Evolutionary conservation across 306 rosid genomes (phyloP).

Genomic region (Abrus precatorius): DNA sequence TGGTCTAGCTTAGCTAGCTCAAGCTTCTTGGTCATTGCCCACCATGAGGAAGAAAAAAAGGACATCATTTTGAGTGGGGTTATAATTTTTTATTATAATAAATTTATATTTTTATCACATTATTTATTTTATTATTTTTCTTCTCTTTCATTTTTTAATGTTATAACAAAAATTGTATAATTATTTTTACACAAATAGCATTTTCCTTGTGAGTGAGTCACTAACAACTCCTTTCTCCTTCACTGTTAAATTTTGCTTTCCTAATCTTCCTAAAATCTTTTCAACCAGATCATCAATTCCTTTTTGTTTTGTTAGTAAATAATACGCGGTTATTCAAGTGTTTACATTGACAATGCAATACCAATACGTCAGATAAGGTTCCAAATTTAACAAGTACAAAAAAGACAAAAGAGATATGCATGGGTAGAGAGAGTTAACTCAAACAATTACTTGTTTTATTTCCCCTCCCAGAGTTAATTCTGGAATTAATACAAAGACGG

Average conservation of each 20-base stretch:
- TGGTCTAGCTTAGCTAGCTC: slow-evolving; percentile 44
- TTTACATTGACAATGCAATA: not conserved
- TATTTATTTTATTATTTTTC: too few relatives aligned
- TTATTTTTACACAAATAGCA: too few relatives aligned
- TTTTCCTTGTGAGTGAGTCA: too few relatives aligned
- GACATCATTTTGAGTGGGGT: slow-evolving; percentile 31
- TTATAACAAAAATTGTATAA: too few relatives aligned
- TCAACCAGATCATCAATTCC: not conserved
- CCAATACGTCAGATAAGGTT: slow-evolving; percentile 7
- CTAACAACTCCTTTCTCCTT: not conserved
- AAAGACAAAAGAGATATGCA: slow-evolving; percentile 1
- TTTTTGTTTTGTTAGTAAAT: not conserved
- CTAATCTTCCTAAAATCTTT: not conserved
- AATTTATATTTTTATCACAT: too few relatives aligned
- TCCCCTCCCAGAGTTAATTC: not conserved
- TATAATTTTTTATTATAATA: too few relatives aligned
- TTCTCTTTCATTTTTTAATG: too few relatives aligned
- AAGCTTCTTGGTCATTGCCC: slow-evolving; percentile 49
- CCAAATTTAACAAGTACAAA: slow-evolving; percentile 1
- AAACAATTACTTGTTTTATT: not conserved
- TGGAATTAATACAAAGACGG: not conserved
- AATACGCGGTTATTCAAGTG: not conserved
- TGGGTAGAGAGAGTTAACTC: not conserved
- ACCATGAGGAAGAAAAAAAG: slow-evolving; percentile 41
- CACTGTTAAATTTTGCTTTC: not conserved